These are phyloP conservation scores for Colletotrichum sublineola DNA, from an alignment of 2,329 filamentous ascomycete genomes.

Conservation along the genomic window DNA sequence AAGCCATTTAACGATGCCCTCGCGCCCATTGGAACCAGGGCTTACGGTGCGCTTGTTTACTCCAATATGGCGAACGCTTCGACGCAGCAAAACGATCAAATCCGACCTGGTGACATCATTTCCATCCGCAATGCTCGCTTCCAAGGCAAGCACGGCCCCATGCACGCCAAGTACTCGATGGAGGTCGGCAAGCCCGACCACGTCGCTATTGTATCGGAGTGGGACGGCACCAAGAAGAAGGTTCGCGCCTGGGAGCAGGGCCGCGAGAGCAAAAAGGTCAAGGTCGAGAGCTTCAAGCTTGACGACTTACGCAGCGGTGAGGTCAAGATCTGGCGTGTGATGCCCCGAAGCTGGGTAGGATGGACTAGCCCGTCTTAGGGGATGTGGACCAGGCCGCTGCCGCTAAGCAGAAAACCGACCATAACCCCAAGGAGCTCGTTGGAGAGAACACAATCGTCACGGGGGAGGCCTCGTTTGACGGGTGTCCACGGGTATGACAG, in stretches of 20 bases:
- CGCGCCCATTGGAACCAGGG: constrained; percentile 85
- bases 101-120: constrained; percentile 91
- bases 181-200: constrained; percentile 93
- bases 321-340: constrained; percentile 96
- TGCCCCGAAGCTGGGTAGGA: constrained; percentile 91
- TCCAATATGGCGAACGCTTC: constrained; percentile 95
- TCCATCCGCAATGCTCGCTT: constrained; percentile 94
- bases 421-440: constrained; percentile 23
- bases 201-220: constrained; percentile 91
- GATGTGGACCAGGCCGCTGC: constrained; percentile 43
- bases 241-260: constrained; percentile 96
- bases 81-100: constrained; percentile 91
- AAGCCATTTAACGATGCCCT: constrained; percentile 80
- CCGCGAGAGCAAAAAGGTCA: constrained; percentile 91
- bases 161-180: constrained; percentile 92
- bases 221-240: constrained; percentile 99
- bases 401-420: constrained; percentile 25
- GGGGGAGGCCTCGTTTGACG: neutral
- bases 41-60: constrained; percentile 94
- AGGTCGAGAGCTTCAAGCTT: constrained; percentile 93
- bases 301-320: constrained; percentile 93
- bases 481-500: constrained; percentile 15
- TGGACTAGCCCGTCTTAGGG: constrained; percentile 78
- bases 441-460: constrained; percentile 7
- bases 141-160: constrained; percentile 92